Percentiles rank a stretch among this genome's conserved stretches.
Conservation (phyloP, 2,329 filamentous ascomycete species). For the Tricladium varicosporioides region DNA sequence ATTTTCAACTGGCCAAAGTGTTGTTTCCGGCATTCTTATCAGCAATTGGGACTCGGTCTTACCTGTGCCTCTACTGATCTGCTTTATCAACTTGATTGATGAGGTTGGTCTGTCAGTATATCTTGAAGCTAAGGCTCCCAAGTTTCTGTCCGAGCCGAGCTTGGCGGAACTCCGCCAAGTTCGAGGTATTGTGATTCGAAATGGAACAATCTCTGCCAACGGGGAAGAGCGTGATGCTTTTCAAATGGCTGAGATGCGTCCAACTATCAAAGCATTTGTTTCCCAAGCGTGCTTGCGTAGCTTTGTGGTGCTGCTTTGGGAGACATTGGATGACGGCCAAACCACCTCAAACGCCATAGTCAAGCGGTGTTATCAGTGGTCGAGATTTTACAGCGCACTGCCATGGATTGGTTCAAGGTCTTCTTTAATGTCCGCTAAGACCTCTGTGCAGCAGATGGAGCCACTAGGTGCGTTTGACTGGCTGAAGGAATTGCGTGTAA, state of each 20-base stretch:
- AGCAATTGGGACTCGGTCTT: slow-evolving; percentile 21
- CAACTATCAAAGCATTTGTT: slow-evolving; percentile 27
- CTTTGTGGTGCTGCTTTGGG: slow-evolving; percentile 32
- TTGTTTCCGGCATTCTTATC: slow-evolving; percentile 23
- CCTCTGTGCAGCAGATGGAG: slow-evolving; percentile 20
- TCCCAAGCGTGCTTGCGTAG: slow-evolving; percentile 29
- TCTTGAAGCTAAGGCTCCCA: slow-evolving; percentile 26
- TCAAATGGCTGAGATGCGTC: slow-evolving; percentile 34
- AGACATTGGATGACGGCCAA: slow-evolving; percentile 33
- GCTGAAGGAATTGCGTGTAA: slow-evolving; percentile 31
- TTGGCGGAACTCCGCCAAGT: slow-evolving; percentile 27
- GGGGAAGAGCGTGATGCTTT: slow-evolving; percentile 45
- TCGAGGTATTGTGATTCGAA: slow-evolving; percentile 41
- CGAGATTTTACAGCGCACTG: slow-evolving; percentile 29
- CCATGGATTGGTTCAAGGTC: slow-evolving; percentile 28
- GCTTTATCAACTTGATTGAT: slow-evolving; percentile 25
- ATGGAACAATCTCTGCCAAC: slow-evolving; percentile 41
- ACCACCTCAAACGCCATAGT: slow-evolving; percentile 31
- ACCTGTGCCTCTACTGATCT: slow-evolving; percentile 17
- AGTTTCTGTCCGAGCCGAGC: slow-evolving; percentile 24
- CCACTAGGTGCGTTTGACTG: slow-evolving; percentile 33
- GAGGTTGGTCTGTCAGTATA: slow-evolving; percentile 28
- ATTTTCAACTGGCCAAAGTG: slow-evolving; percentile 11
- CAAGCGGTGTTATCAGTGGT: slow-evolving; percentile 29
- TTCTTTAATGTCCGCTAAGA: slow-evolving; percentile 20